Evolutionary conservation across 257 asterid genomes (phyloP), one percentile per base, ranked within the genome.

Genomic region (Linaria vulgaris): DNA sequence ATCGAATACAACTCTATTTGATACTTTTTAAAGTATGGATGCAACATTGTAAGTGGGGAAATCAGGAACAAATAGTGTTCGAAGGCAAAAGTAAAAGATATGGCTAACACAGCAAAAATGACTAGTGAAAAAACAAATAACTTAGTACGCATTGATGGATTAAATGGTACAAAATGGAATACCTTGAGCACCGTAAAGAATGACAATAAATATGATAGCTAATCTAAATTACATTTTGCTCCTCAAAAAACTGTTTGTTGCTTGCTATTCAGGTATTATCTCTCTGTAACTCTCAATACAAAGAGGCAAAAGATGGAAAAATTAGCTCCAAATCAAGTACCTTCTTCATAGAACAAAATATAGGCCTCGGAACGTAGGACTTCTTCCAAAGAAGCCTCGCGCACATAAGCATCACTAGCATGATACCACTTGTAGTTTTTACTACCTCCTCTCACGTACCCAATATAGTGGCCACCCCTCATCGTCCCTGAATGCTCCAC

Each of bases 401-500:
- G 84, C 17, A 91, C 90, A 47, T 84, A 57, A 9, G 81, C 84
- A 81, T 91, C 98, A 70, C 95, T 88, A 5, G 86, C 85, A 56
- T 86, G 69, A 74, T 86, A 88, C 96, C 96, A 91, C 9, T 68
- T 66, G 19, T 67, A 63, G 31, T 56, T 71, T 49, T 86, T 70
- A 56, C 50, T 59, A 30, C 82, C 78, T 31, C 82, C 84, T 76
- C 95, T 80, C 47, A 91, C 82, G 21, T 86, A 88, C 0, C 96
- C 95, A 25, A 88, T 80, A 47, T 91, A 91, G 66, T 91, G 98
- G 12, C 98, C 98, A 13, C 87, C 83, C 67, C 91, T 81, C 96
- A 91, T 86, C n/a, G 80, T 76, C 53, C 97, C 97, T 9, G 71
- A 59, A 78, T 91, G 97, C 77, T 85, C 97, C 56, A 88, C 97